These are phyloP conservation scores for Hamamelis virginiana DNA, from an alignment of 164 flowering plant species.

Conservation along the genomic window DNA sequence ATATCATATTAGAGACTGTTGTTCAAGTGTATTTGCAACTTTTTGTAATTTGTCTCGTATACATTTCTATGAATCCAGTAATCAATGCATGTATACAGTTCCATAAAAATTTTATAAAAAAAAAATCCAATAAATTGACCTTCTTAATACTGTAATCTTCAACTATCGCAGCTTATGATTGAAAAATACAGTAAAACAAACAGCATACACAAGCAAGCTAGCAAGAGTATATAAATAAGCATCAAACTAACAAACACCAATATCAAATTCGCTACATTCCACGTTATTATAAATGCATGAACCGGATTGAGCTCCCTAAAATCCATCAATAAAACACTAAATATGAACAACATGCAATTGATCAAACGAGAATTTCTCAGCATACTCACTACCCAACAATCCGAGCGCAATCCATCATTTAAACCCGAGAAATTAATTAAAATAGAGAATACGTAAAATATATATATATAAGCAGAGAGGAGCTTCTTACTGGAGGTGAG, in stretches of 20 bases:
- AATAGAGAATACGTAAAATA: not conserved
- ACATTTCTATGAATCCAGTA: no score
- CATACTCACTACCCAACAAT: not conserved
- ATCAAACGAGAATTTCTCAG: no score
- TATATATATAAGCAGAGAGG: not conserved
- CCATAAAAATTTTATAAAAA: no score
- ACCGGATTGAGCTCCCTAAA: no score
- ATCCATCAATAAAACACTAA: no score
- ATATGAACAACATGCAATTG: no score
- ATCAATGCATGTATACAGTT: no score
- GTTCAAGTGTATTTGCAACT: no score
- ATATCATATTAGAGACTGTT: no score
- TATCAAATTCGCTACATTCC: not conserved
- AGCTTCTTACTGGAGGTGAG: slow-evolving; percentile 37
- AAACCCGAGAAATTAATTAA: not conserved
- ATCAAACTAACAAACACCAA: not conserved
- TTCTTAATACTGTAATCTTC: not conserved
- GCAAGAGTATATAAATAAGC: not conserved
- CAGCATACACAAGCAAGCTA: not conserved
- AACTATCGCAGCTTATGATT: not conserved
- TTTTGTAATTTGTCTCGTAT: no score
- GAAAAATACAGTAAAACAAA: not conserved
- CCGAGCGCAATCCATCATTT: not conserved
- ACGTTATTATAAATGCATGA: no score
- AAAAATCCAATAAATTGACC: not conserved